Evolutionary conservation across 441 rosid genomes (phyloP), one percentile per base, ranked within the genome.

Genomic region (Viola pubescens): DNA sequence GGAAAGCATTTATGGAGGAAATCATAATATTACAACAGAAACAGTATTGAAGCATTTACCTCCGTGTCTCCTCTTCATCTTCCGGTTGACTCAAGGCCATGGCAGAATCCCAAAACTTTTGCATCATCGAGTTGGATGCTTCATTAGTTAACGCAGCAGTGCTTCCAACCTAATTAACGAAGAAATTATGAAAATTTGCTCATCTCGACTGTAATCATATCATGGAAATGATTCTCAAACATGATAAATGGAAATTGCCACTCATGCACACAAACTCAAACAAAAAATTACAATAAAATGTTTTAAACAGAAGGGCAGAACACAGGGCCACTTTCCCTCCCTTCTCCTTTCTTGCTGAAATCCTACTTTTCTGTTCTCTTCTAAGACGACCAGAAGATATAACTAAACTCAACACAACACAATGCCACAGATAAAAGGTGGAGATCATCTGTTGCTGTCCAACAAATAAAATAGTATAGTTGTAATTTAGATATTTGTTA

Each of bases 61-160:
- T 90, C 45, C 82, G 78, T 0, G 81, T 61, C 42, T 94, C 99
- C n/a, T 94, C 99, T 5, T 90, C 94, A 0, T 86, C 97, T 37
- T 81, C 99, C 58, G 70, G 58, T 50, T 88, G 88, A 72, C 86
- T 79, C 58, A 79, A 64, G 34, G 86, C 86, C 88, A 90, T 84
- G 49, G 97, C 96, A 54, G 99, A 90, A 80, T 94, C 99, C 97
- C 99, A 94, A 79, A 94, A 94, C 75, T 83, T 94, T 59, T 90
- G 99, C 96, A 90, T 90, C 95, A 91, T 79, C 13, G 94, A 69
- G 79, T 73, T 82, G 40, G 91, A 71, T 52, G 88, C 79, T 78
- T 94, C 99, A 61, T 72, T 82, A 59, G 68, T 81, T 68, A 79
- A 71, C 67, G 88, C 98, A 53, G 81, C 70, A 60, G 88, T 75